Evolutionary conservation across 495 filamentous ascomycete genomes (phyloP).

Genomic region (Penicillium fimorum): DNA sequence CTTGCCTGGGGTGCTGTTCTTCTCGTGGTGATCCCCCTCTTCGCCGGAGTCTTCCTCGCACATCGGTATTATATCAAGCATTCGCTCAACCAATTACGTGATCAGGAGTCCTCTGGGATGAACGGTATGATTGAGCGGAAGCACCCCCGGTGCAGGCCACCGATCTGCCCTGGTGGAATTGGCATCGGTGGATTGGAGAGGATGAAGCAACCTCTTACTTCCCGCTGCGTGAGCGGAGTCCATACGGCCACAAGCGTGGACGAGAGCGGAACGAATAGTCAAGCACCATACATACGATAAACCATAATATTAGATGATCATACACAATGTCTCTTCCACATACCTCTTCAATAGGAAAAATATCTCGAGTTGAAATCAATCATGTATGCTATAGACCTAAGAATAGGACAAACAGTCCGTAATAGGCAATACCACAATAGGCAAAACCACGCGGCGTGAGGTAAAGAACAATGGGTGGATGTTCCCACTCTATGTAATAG

Average conservation of each 20-base stretch:
- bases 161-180: constrained; percentile 39
- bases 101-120: constrained; percentile 26
- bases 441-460: too few species aligned
- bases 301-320: background rate
- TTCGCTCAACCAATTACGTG: constrained; percentile 13
- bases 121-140: constrained; percentile 25
- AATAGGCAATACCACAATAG: background rate
- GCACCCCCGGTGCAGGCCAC: background rate
- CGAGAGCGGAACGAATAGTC: constrained; percentile 11
- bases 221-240: constrained; percentile 30
- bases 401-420: background rate
- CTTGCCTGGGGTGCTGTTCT: constrained; percentile 15
- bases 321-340: background rate
- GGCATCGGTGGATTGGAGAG: constrained; percentile 30
- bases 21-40: constrained; percentile 8
- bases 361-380: background rate
- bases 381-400: background rate
- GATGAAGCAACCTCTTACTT: constrained; percentile 29
- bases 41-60: constrained; percentile 14
- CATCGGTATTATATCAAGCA: constrained; percentile 16
- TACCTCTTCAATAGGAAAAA: background rate
- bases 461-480: background rate
- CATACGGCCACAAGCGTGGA: constrained; percentile 11
- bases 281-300: background rate
- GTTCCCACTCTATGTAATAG: background rate